Percentiles rank a stretch among this genome's conserved stretches.
phyloP scores from a whole-genome alignment of 805 yeast species.

The Spathaspora gorwiae region DNA sequence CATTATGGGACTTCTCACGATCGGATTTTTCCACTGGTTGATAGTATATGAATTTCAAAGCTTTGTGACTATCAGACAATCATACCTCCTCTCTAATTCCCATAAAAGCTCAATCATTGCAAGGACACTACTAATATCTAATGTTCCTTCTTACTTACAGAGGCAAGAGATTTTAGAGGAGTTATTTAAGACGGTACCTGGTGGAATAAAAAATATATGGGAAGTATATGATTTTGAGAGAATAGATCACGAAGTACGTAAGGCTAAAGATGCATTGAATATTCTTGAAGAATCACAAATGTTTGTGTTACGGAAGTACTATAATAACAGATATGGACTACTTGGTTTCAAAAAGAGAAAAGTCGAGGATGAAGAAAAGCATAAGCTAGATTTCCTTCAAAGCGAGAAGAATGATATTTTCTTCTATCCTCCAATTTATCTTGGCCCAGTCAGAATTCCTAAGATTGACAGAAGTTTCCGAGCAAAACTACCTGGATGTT shows the following conservation, averaged over 20 bases:
- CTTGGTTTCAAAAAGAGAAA: neutral
- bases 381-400: neutral
- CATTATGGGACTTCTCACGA: slow-evolving; percentile 49
- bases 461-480: slow-evolving; percentile 14
- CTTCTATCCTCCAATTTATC: slow-evolving; percentile 33
- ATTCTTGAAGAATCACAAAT: slow-evolving; percentile 25
- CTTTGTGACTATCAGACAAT: slow-evolving; percentile 46
- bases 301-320: neutral
- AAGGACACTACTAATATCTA: slow-evolving; percentile 38
- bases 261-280: slow-evolving; percentile 22
- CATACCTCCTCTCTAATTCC: slow-evolving; percentile 26
- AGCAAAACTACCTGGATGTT: slow-evolving; percentile 25
- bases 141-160: slow-evolving; percentile 37
- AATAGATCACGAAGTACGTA: slow-evolving; percentile 14
- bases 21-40: slow-evolving; percentile 53
- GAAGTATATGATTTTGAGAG: slow-evolving; percentile 37
- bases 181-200: slow-evolving; percentile 43
- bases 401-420: neutral
- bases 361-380: neutral
- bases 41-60: slow-evolving; percentile 52
- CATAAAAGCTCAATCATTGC: slow-evolving; percentile 23
- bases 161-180: slow-evolving; percentile 19
- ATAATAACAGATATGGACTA: neutral
- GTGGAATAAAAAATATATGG: slow-evolving; percentile 57
- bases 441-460: slow-evolving; percentile 17